phyloP scores from a whole-genome alignment of 2,329 filamentous ascomycete species.

The Botrytis galanthina region DNA sequence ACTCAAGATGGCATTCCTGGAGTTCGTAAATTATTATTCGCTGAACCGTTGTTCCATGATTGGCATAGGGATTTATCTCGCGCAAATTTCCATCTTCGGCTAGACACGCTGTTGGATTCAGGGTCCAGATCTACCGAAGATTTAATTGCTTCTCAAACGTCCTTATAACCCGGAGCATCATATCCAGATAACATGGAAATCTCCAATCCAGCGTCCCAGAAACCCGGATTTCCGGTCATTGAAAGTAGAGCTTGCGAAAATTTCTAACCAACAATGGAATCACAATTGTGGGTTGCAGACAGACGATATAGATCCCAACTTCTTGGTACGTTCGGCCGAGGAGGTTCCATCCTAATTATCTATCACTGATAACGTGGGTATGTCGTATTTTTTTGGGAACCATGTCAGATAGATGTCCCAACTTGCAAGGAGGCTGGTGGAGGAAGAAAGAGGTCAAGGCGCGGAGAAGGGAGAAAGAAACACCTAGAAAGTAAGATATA shows the following conservation, averaged over 20 bases:
- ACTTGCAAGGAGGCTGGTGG: not conserved
- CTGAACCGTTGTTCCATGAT: not conserved
- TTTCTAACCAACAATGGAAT: not conserved
- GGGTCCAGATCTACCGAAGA: not conserved
- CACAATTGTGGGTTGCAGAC: not conserved
- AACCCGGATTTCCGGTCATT: not conserved
- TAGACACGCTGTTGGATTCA: not conserved
- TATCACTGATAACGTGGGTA: not conserved
- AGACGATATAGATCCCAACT: not conserved
- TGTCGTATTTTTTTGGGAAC: not conserved
- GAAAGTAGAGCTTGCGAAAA: not conserved
- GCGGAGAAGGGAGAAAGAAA: not conserved
- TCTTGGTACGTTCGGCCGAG: not conserved
- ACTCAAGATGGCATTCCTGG: not conserved
- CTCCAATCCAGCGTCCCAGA: not conserved
- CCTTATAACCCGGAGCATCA: not conserved
- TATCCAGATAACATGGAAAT: not conserved
- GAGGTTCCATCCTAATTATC: not conserved
- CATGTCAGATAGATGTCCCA: not conserved
- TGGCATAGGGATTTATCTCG: not conserved
- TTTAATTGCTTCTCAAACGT: not conserved
- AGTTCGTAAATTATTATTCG: not conserved
- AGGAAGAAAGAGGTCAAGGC: conserved; percentile 9
- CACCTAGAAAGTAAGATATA: not conserved
- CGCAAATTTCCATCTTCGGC: not conserved